These are phyloP conservation scores for Sugiyamaella grinbergsii DNA, from an alignment of 1,139 yeast species.

Conservation along the genomic window DNA sequence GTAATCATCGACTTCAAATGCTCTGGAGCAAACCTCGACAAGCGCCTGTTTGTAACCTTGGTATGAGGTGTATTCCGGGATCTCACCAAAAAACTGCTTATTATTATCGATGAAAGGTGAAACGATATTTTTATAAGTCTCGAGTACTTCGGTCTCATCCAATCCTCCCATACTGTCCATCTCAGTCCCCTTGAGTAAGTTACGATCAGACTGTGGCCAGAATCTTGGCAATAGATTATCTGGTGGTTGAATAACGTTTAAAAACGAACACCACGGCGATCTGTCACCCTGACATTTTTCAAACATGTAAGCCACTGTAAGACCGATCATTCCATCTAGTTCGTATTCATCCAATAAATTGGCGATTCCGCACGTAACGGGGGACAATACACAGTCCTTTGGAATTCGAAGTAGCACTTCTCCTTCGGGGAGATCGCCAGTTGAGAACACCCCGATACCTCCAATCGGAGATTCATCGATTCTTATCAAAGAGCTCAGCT, in stretches of 20 bases:
- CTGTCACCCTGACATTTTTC: conserved; percentile 56
- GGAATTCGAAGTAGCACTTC: conserved; percentile 39
- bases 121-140: conserved; percentile 52
- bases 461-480: conserved; percentile 56
- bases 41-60: conserved; percentile 41
- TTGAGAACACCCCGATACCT: conserved; percentile 76
- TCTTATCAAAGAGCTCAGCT: conserved; percentile 42
- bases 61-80: conserved; percentile 31
- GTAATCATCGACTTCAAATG: conserved; percentile 75
- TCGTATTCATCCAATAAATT: conserved; percentile 64
- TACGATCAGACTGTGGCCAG: conserved; percentile 59
- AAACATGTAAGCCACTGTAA: conserved; percentile 70
- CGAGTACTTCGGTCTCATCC: conserved; percentile 58
- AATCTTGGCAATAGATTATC: conserved; percentile 50
- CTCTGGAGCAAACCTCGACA: conserved; percentile 64
- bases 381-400: conserved; percentile 39
- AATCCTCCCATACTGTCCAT: conserved; percentile 64
- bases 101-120: conserved; percentile 38
- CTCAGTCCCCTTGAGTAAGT: conserved; percentile 63
- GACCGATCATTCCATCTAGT: conserved; percentile 64
- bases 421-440: conserved; percentile 44
- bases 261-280: conserved; percentile 79
- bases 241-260: conserved; percentile 56
- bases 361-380: conserved; percentile 56
- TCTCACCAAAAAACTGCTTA: conserved; percentile 30